These are phyloP conservation scores for Jimgerdemannia flammicorona DNA, from an alignment of 192 early-diverging fungal species.

Conservation along the genomic window DNA sequence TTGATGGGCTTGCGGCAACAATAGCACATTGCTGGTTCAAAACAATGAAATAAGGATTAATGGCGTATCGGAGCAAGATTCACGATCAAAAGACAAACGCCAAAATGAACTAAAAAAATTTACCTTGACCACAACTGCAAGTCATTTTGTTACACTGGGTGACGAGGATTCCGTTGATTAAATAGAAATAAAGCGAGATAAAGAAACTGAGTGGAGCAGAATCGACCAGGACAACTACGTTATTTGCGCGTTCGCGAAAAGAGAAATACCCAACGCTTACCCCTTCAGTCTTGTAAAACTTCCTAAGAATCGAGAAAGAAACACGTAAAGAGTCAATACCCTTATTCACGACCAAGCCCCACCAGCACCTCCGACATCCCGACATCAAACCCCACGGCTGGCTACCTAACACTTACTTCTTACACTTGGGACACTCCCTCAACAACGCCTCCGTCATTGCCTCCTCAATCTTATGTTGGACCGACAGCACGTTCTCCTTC, in stretches of 20 bases:
- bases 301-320: not conserved
- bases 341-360: too few species aligned
- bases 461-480: constrained; percentile 49
- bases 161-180: not conserved
- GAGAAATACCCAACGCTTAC: constrained; percentile 5
- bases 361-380: too few species aligned
- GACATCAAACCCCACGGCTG: too few species aligned
- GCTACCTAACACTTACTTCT: constrained; percentile 34
- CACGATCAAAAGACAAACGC: too few species aligned
- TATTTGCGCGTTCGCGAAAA: too few species aligned
- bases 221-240: too few species aligned
- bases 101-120: not conserved
- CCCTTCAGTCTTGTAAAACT: constrained; percentile 1
- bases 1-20: constrained; percentile 39
- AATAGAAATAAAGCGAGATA: too few species aligned
- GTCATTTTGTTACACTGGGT: constrained; percentile 57
- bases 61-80: too few species aligned
- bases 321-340: not conserved
- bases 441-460: constrained; percentile 53
- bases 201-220: too few species aligned
- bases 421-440: constrained; percentile 50
- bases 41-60: too few species aligned
- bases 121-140: constrained; percentile 36
- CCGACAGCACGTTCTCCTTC: constrained; percentile 39
- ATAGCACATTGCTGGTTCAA: constrained; percentile 35